A percentile compares a stretch with the other conserved stretches of the same genome.
Conservation (phyloP, 176 grass and related monocot genomes). For the Tillandsia fasciculata region DNA sequence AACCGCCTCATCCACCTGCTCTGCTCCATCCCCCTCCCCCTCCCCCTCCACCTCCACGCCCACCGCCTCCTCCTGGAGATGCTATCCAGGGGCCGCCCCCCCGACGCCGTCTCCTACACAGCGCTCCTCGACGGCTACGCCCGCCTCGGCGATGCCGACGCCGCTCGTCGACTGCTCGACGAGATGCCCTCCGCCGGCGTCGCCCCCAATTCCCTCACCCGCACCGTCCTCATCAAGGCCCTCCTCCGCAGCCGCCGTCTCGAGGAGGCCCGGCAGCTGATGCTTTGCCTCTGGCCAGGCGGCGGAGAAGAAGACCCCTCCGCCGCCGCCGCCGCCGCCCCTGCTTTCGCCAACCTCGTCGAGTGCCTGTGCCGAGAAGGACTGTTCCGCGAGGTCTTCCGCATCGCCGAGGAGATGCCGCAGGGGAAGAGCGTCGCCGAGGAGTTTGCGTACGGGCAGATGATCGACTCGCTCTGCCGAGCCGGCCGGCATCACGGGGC, state of each 20-base stretch:
- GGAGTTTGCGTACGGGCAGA: slow-evolving; percentile 58
- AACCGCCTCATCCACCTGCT: slow-evolving; percentile 56
- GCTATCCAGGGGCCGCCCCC: slow-evolving; percentile 23
- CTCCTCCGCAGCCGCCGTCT: slow-evolving; percentile 42
- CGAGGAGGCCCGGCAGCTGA: slow-evolving; percentile 22
- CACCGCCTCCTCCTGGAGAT: slow-evolving; percentile 42
- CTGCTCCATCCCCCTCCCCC: slow-evolving; percentile 18
- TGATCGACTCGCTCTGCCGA: slow-evolving; percentile 72
- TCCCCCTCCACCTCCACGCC: slow-evolving; percentile 27
- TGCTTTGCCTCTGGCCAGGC: slow-evolving; percentile 42
- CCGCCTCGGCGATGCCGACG: slow-evolving; percentile 20
- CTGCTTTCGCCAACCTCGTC: slow-evolving; percentile 74
- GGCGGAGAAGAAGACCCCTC: background rate
- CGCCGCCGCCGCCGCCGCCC: slow-evolving; percentile 34
- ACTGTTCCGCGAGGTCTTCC: slow-evolving; percentile 60
- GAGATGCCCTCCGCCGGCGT: slow-evolving; percentile 48
- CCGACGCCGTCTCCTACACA: slow-evolving; percentile 45
- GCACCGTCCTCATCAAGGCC: slow-evolving; percentile 53
- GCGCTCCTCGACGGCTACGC: slow-evolving; percentile 56
- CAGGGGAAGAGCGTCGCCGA: slow-evolving; percentile 38
- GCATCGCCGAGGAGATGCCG: slow-evolving; percentile 54
- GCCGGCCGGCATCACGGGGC: slow-evolving; percentile 56
- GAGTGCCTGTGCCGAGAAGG: slow-evolving; percentile 60
- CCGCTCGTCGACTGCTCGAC: slow-evolving; percentile 53
- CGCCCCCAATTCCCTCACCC: slow-evolving; percentile 52